phyloP scores from a whole-genome alignment of 495 filamentous ascomycete genomes.

The Viridothelium virens region DNA sequence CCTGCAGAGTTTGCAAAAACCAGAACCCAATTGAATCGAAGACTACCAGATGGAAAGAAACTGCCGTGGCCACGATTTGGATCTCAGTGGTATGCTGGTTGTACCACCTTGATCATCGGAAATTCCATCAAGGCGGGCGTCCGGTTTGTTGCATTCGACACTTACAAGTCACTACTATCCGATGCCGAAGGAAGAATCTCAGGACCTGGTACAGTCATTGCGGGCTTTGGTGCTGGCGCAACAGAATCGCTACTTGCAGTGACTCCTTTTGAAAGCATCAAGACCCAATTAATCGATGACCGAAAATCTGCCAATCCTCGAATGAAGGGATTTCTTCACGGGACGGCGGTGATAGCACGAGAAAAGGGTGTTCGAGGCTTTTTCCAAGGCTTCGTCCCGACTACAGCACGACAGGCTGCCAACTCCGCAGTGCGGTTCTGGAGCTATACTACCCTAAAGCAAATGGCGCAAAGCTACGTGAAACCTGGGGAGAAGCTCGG shows the following conservation, averaged over 20 bases:
- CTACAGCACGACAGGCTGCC: slow-evolving; percentile 86
- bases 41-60: slow-evolving; percentile 70
- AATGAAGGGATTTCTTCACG: slow-evolving; percentile 88
- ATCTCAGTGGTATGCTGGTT: slow-evolving; percentile 92
- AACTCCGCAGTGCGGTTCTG: slow-evolving; percentile 88
- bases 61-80: slow-evolving; percentile 96
- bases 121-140: slow-evolving; percentile 95
- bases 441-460: slow-evolving; percentile 81
- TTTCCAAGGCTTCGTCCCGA: slow-evolving; percentile 94
- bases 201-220: slow-evolving; percentile 81
- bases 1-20: slow-evolving; percentile 98
- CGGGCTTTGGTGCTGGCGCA: slow-evolving; percentile 88
- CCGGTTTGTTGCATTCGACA: slow-evolving; percentile 95
- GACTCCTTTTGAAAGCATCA: slow-evolving; percentile 96
- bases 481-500: slow-evolving; percentile 93
- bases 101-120: slow-evolving; percentile 92
- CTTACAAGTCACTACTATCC: slow-evolving; percentile 72
- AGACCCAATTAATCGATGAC: slow-evolving; percentile 82
- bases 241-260: slow-evolving; percentile 91
- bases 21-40: slow-evolving; percentile 83
- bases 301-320: slow-evolving; percentile 79
- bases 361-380: slow-evolving; percentile 87
- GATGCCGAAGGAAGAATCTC: slow-evolving; percentile 85
- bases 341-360: slow-evolving; percentile 72
- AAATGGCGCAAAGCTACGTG: slow-evolving; percentile 84